phyloP scores from a whole-genome alignment of 257 asterid species.

The Echium plantagineum region DNA sequence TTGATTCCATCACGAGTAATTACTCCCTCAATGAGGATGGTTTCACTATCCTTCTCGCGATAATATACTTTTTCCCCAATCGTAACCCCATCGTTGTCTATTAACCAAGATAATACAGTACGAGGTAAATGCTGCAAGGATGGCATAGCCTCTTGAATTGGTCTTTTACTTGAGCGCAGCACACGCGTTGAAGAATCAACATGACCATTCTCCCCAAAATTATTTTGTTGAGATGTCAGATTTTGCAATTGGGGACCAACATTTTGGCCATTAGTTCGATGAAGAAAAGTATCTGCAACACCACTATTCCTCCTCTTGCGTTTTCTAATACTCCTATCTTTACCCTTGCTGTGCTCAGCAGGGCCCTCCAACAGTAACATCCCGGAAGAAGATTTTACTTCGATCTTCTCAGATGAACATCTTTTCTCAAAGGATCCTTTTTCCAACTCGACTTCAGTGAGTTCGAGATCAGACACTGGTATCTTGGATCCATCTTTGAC shows the following conservation, averaged over 20 bases:
- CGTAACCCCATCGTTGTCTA: conserved; percentile 52
- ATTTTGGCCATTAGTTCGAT: not conserved
- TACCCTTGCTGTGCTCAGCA: conserved; percentile 17
- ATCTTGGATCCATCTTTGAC: conserved; percentile 10
- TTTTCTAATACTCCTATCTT: conserved; percentile 9
- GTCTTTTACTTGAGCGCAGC: conserved; percentile 44
- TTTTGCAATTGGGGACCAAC: conserved; percentile 20
- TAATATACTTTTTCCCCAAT: conserved; percentile 61
- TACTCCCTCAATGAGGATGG: conserved; percentile 42
- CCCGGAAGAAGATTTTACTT: conserved; percentile 6
- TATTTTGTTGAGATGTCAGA: conserved; percentile 18
- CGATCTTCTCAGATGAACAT: too few species aligned
- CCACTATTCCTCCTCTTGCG: conserved; percentile 23
- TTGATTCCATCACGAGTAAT: conserved; percentile 81
- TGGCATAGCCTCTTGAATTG: conserved; percentile 31
- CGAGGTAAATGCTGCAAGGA: conserved; percentile 39
- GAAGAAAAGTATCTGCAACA: not conserved
- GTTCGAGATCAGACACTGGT: conserved; percentile 12
- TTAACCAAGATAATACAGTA: conserved; percentile 64
- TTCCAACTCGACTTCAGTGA: conserved; percentile 1
- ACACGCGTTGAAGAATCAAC: conserved; percentile 21
- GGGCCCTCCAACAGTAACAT: conserved; percentile 16
- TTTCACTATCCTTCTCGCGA: conserved; percentile 18
- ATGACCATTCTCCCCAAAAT: conserved; percentile 17
- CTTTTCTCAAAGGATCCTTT: too few species aligned